These are phyloP conservation scores for Rutidosis leptorrhynchoides DNA, from an alignment of 129 eudicot genomes.

Conservation along the genomic window DNA sequence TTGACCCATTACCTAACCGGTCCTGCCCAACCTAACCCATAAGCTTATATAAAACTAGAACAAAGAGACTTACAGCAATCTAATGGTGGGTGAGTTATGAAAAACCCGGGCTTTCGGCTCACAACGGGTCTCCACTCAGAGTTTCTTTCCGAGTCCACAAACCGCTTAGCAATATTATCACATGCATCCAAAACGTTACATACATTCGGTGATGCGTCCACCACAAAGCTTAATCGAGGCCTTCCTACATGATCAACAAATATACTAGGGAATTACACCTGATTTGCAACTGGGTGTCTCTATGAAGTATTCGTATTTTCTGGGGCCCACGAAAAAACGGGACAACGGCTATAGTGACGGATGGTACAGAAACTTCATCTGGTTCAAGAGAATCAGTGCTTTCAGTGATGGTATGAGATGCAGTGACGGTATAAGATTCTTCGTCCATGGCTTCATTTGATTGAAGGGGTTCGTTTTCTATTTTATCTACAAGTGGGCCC, in stretches of 20 bases:
- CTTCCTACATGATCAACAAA: conserved; percentile 76
- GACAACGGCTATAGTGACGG: conserved; percentile 44
- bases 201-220: conserved; percentile 64
- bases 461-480: conserved; percentile 42
- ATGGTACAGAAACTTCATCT: conserved; percentile 53
- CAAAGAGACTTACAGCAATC: conserved; percentile 71
- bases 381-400: conserved; percentile 41
- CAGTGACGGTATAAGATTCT: conserved; percentile 34
- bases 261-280: conserved; percentile 39
- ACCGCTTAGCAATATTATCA: conserved; percentile 56
- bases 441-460: conserved; percentile 56
- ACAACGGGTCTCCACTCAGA: conserved; percentile 87
- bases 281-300: conserved; percentile 45
- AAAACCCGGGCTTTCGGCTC: conserved; percentile 68
- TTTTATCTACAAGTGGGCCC: conserved; percentile 41
- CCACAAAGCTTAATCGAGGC: conserved; percentile 78
- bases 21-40: background rate
- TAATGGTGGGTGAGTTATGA: conserved; percentile 69
- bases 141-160: conserved; percentile 63
- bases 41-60: background rate
- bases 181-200: conserved; percentile 61
- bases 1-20: background rate
- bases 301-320: conserved; percentile 64
- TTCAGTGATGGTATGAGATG: conserved; percentile 28
- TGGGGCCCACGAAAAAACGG: conserved; percentile 63